Conservation (phyloP, 73 alveolate genomes). For the Diophrys appendiculata region DNA sequence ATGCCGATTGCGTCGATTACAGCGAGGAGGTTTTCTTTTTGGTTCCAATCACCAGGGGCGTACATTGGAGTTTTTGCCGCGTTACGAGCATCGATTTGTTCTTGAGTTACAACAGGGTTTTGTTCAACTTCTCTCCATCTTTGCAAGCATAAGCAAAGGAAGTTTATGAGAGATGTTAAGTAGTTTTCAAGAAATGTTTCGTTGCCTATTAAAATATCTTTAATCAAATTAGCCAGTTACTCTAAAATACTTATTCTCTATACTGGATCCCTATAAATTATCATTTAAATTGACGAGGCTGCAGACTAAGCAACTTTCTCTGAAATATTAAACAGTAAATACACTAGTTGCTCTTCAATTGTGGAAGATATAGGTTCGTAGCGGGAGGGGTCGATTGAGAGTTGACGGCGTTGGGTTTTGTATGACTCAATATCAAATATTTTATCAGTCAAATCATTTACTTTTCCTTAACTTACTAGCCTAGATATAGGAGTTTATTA, state of each 20-base stretch:
- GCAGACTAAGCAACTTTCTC: background rate
- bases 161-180: background rate
- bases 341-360: background rate
- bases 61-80: background rate
- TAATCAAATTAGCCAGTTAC: background rate
- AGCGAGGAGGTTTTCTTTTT: background rate
- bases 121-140: background rate
- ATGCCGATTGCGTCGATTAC: background rate
- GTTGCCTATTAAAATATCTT: background rate
- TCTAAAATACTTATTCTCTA: background rate
- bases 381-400: background rate
- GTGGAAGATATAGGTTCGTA: background rate
- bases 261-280: background rate
- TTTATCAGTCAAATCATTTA: background rate
- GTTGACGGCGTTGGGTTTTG: background rate
- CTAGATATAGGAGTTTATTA: background rate
- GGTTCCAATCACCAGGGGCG: background rate
- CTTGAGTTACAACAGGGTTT: background rate
- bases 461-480: background rate
- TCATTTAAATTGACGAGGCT: background rate
- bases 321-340: background rate
- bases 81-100: background rate
- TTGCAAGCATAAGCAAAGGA: background rate
- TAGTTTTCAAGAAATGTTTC: background rate
- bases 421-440: background rate